Conservation (phyloP, 495 filamentous ascomycete genomes). For the Chaetomium cochliodes region DNA sequence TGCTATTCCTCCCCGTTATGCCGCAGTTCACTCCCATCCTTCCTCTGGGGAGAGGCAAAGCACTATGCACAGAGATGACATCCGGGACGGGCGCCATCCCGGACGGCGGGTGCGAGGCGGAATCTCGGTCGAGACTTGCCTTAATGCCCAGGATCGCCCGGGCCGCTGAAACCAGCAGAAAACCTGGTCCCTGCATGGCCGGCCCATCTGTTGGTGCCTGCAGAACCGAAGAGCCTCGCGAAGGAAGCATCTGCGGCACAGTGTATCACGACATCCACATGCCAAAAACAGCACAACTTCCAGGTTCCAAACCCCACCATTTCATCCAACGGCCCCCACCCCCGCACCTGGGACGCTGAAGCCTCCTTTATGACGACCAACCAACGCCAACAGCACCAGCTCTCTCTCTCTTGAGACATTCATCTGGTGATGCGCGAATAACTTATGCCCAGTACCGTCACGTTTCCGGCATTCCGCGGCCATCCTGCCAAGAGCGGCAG, state of each 20-base stretch:
- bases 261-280: slow-evolving; percentile 22
- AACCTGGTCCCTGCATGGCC: neutral
- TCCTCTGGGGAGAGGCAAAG: neutral
- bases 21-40: slow-evolving; percentile 9
- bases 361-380: neutral
- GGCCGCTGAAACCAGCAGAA: slow-evolving; percentile 10
- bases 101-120: slow-evolving; percentile 13
- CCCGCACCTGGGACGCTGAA: neutral
- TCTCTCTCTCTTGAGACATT: too few relatives aligned
- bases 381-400: neutral
- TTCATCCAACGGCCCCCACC: neutral
- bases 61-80: neutral
- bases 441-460: neutral
- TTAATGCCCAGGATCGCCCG: slow-evolving; percentile 10
- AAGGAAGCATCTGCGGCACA: slow-evolving; percentile 22
- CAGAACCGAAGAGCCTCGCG: neutral
- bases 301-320: neutral
- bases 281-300: slow-evolving; percentile 22
- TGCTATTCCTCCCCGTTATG: slow-evolving; percentile 8
- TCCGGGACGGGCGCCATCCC: slow-evolving; percentile 8
- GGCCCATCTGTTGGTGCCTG: slow-evolving; percentile 16
- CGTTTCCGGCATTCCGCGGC: neutral
- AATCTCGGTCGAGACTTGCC: slow-evolving; percentile 2
- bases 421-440: neutral
- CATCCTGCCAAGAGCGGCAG: neutral